Base-by-base conservation (phyloP, 2,329 filamentous ascomycete genomes). In the Fusarium brachygibbosum region DNA sequence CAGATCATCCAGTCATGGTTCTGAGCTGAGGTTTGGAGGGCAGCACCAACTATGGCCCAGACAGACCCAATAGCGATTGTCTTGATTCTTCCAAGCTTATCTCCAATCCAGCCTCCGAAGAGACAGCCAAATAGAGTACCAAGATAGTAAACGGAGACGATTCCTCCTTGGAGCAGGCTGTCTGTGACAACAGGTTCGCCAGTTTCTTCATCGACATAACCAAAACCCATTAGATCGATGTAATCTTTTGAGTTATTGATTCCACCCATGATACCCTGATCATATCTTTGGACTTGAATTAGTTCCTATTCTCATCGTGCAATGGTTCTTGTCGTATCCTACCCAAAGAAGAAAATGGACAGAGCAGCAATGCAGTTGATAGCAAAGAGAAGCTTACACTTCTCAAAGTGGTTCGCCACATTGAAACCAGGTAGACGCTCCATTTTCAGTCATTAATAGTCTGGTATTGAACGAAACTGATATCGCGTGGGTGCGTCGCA, bases 311-410 rank as follows among this genome's bases (percentile, higher is more conserved):
- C 0, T 9, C 16, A 14, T 45, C 11, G 9, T 8, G 3, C 11
- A 8, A 10, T 35, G 12, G 5, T 4, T 8, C 2, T 6, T 3
- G 32, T 38, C n/a, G 31, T 31, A 7, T 44, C 62, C 42, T 73
- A 74, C 49, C 71, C 72, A 48, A 74, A 74, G 54, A 74, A 74
- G 51, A 74, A 72, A 32, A 74, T 74, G 11, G 71, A 74, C 0
- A 74, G 44, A 6, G 55, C 72, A 12, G 72, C 72, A 10, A 74
- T 41, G 10, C 64, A 63, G 55, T 74, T 74, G 29, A 74, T 66
- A 13, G 68, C 69, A 12, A 74, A 73, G 44, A 74, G 71, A 58
- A 74, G 68, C 63, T 60, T 23, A 0, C 72, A 65, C 68, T 73
- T 74, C 68, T 74, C 71, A 17, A 69, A 68, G 34, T 65, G 70